Conservation (phyloP, 2,329 filamentous ascomycete species). For the Neopestalotiopsis sp. region DNA sequence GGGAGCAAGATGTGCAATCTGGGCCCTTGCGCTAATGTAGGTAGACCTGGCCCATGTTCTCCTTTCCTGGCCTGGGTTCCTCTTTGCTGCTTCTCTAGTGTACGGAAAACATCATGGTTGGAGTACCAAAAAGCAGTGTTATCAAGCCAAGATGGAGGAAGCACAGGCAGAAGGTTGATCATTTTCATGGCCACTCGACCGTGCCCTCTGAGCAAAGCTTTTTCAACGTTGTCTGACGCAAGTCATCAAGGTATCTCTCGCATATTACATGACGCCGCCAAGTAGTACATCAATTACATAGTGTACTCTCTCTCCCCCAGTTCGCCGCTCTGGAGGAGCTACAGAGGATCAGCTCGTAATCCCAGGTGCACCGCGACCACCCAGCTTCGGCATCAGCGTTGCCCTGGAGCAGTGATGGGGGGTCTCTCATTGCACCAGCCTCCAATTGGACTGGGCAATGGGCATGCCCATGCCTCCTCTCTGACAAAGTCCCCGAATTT, state of each 20-base stretch:
- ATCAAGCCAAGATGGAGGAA: background rate
- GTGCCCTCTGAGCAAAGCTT: background rate
- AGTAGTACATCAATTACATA: background rate
- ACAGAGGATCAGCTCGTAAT: conserved; percentile 4
- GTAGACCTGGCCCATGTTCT: conserved; percentile 6
- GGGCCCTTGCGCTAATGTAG: conserved; percentile 12
- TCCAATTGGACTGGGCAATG: background rate
- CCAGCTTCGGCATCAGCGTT: background rate
- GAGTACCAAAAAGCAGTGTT: background rate
- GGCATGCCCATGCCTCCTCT: background rate
- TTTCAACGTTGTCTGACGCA: background rate
- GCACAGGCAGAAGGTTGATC: background rate
- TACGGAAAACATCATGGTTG: background rate
- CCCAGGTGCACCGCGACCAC: background rate
- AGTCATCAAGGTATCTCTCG: background rate
- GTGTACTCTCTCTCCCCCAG: background rate
- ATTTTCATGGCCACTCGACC: background rate
- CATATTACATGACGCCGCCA: background rate
- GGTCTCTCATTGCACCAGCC: conserved; percentile 10
- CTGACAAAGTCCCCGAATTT: conserved; percentile 9
- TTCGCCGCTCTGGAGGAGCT: background rate
- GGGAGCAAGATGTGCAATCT: background rate
- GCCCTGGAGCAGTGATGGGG: background rate
- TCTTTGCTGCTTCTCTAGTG: background rate
- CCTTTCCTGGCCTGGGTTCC: background rate